These are phyloP conservation scores for Leptodermis oblonga DNA, from an alignment of 257 asterid genomes.

Conservation along the genomic window DNA sequence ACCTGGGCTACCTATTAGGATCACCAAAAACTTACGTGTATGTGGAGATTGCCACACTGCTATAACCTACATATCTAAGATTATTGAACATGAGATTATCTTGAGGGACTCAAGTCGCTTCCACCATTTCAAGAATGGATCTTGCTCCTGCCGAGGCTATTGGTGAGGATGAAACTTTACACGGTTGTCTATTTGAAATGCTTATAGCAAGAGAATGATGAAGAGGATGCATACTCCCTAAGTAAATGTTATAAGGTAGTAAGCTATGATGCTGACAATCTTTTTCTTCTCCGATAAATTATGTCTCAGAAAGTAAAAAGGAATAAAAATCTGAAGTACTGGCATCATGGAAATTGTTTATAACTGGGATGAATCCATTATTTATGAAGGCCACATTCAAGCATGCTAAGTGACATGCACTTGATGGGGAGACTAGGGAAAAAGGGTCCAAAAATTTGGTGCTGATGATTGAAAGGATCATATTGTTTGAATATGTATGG, in stretches of 20 bases:
- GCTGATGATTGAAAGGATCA: background rate
- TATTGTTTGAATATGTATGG: background rate
- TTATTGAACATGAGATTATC: conserved; percentile 68
- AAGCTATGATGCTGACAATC: background rate
- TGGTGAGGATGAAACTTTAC: conserved; percentile 43
- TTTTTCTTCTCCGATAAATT: background rate
- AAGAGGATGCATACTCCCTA: background rate
- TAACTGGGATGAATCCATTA: background rate
- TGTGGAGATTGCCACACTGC: conserved; percentile 91
- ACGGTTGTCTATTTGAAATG: background rate
- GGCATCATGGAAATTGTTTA: background rate
- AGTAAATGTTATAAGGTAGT: background rate
- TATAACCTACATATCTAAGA: conserved; percentile 59
- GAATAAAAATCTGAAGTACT: no score
- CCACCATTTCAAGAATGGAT: conserved; percentile 83
- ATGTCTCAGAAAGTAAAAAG: no score
- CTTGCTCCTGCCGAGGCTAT: conserved; percentile 86
- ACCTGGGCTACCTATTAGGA: conserved; percentile 79
- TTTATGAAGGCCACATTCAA: background rate
- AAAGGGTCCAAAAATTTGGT: background rate
- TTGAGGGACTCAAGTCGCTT: conserved; percentile 88
- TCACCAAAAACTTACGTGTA: conserved; percentile 81
- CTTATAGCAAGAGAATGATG: background rate
- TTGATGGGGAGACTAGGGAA: background rate
- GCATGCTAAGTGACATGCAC: background rate